These are phyloP conservation scores for Yamadazyma oceani DNA, from an alignment of 1,139 yeast genomes.

Conservation along the genomic window DNA sequence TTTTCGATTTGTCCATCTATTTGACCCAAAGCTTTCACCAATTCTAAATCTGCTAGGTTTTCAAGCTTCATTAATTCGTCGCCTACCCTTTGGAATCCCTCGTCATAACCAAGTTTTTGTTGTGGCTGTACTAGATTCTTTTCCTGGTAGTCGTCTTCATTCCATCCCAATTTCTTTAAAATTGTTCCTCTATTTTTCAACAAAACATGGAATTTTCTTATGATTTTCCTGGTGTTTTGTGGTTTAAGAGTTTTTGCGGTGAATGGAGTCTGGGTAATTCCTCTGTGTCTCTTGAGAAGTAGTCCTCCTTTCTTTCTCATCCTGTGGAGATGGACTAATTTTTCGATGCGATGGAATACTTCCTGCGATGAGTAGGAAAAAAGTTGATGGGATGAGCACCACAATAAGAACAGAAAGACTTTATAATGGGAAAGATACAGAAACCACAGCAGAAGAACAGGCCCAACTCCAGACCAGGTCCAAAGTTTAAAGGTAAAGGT, in stretches of 20 bases:
- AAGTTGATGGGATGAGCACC: no score
- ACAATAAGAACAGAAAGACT: background rate
- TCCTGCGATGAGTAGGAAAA: no score
- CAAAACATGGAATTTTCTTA: slow-evolving; percentile 66
- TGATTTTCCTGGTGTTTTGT: slow-evolving; percentile 61
- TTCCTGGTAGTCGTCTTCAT: slow-evolving; percentile 1
- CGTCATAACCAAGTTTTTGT: slow-evolving; percentile 24
- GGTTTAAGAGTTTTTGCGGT: slow-evolving; percentile 54
- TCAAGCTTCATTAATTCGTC: slow-evolving; percentile 24
- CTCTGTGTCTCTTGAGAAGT: slow-evolving; percentile 12
- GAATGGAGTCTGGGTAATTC: slow-evolving; percentile 19
- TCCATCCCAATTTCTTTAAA: slow-evolving; percentile 25
- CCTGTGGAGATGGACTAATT: background rate
- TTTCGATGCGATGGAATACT: background rate
- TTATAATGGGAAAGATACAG: background rate
- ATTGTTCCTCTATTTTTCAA: slow-evolving; percentile 50
- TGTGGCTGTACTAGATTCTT: slow-evolving; percentile 4
- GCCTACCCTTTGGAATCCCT: slow-evolving; percentile 13
- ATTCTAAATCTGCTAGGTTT: slow-evolving; percentile 13
- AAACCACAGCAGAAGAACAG: slow-evolving; percentile 1
- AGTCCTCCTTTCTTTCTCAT: slow-evolving; percentile 6
- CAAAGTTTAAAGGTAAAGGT: background rate
- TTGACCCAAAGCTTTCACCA: slow-evolving; percentile 41
- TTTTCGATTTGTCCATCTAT: slow-evolving; percentile 59
- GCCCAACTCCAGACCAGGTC: background rate